Percentiles rank a stretch among this genome's conserved stretches.
These are phyloP conservation scores for Metarhizium sp. DNA, from an alignment of 2,329 filamentous ascomycete genomes.

Conservation along the genomic window DNA sequence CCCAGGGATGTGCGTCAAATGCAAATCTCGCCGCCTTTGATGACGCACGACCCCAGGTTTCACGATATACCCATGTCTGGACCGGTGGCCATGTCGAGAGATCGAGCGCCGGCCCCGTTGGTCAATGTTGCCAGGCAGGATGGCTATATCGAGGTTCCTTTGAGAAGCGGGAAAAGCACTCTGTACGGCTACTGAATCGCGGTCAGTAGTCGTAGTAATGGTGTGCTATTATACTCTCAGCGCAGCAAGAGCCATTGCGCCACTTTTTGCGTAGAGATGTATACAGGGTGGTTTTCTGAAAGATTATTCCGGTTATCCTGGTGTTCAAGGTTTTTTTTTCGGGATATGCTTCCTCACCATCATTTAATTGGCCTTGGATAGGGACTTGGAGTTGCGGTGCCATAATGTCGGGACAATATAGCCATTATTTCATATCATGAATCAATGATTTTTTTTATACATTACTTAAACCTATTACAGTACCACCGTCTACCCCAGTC, in stretches of 20 bases:
- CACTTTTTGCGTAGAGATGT: neutral
- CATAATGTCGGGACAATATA: neutral
- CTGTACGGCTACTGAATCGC: constrained; percentile 19
- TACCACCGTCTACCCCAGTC: constrained; percentile 39
- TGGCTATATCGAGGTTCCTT: constrained; percentile 19
- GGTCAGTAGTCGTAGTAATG: neutral
- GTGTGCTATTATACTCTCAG: neutral
- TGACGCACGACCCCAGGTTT: constrained; percentile 16
- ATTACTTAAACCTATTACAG: neutral
- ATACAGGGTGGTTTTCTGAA: neutral
- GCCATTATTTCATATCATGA: neutral
- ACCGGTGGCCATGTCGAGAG: neutral
- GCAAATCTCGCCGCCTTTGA: constrained; percentile 21
- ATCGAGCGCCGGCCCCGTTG: constrained; percentile 1
- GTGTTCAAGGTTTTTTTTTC: neutral
- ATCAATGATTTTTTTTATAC: neutral
- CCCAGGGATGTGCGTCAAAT: constrained; percentile 13
- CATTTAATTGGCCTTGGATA: neutral
- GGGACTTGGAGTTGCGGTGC: neutral
- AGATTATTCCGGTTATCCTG: neutral
- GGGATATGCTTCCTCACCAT: neutral
- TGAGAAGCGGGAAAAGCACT: constrained; percentile 23
- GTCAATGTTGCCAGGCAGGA: constrained; percentile 2
- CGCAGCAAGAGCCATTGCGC: neutral
- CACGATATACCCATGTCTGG: constrained; percentile 14